phyloP scores from a whole-genome alignment of 2,329 filamentous ascomycete species.

The Phyllosticta citribraziliensis region DNA sequence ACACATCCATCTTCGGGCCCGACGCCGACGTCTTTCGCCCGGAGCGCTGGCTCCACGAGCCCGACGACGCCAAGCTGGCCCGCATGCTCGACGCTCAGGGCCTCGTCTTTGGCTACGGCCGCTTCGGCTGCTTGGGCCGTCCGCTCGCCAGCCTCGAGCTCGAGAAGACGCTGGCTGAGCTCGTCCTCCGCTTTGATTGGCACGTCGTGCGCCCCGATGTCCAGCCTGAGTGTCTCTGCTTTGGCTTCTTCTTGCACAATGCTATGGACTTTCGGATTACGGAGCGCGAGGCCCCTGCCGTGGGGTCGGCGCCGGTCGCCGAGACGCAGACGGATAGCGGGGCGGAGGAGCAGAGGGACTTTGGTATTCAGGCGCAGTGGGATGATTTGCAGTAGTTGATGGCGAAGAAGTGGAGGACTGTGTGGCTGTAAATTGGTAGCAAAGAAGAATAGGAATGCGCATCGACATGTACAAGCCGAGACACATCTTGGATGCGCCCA shows the following conservation, averaged over 20 bases:
- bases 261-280: slow-evolving; percentile 12
- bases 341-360: not conserved
- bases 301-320: not conserved
- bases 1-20: slow-evolving; percentile 26
- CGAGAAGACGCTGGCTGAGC: slow-evolving; percentile 34
- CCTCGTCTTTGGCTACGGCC: slow-evolving; percentile 29
- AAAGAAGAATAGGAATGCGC: too few relatives aligned
- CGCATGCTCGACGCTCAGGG: slow-evolving; percentile 25
- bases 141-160: slow-evolving; percentile 28
- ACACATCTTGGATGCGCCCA: too few relatives aligned
- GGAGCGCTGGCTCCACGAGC: slow-evolving; percentile 27
- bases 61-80: slow-evolving; percentile 11
- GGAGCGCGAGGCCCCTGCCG: not conserved
- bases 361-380: slow-evolving; percentile 2
- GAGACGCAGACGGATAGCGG: not conserved
- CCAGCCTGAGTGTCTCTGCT: slow-evolving; percentile 20
- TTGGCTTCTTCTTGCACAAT: slow-evolving; percentile 13
- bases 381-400: not conserved
- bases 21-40: slow-evolving; percentile 30
- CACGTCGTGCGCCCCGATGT: not conserved
- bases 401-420: too few relatives aligned
- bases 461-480: too few relatives aligned
- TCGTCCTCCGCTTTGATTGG: slow-evolving; percentile 3
- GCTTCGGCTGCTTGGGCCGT: slow-evolving; percentile 25
- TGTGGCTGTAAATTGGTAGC: too few relatives aligned